Base-by-base conservation (phyloP, 2,329 filamentous ascomycete species). In the Hypocrella siamensis region DNA sequence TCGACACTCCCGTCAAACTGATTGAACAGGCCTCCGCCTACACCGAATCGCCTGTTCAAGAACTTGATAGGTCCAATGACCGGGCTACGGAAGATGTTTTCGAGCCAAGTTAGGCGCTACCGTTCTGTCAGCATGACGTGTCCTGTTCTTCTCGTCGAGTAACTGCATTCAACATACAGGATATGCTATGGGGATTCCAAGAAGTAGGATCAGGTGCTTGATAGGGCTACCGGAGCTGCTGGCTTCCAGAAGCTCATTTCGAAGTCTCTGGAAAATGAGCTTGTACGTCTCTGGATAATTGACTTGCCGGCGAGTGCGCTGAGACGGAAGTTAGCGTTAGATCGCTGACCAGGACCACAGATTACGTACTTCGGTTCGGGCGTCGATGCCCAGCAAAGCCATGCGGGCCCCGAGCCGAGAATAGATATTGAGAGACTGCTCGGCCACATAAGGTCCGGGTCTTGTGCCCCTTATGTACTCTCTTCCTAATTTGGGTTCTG, bases 271-370 rank as follows among this genome's bases (percentile, higher is more conserved):
- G 50, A 94, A 93, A 16, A 96, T 73, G 28, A 79, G 57, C 33
- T 92, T 75, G 46, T 93, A 93, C 0, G 85, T 93, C 46, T 86
- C 80, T 30, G 85, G 79, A 46, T 93, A 94, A 59, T 94, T 94
- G 56, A 96, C 75, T 56, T 93, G 85, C 47, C 92, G 84, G 24
- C 88, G 74, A 7, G 88, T 94, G 17, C 86, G 80, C 68, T 66
- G 27, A 17, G 17, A 9, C 16, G n/a, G 18, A 27, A n/a, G 28
- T 27, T 31, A 30, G 16, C 9, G 18, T n/a, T 4, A n/a, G 5
- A 12, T 10, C 3, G 4, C 5, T 10, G 19, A 9, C 11, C 19
- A 19, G 15, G 10, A 10, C 14, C 9, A 30, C 10, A 17, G 8
- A 10, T 18, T 5, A 42, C 44, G 69, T 58, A 50, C 75, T 57